These are phyloP conservation scores for Wallacemonas collosoma DNA, from an alignment of 208 protist species.

Conservation along the genomic window DNA sequence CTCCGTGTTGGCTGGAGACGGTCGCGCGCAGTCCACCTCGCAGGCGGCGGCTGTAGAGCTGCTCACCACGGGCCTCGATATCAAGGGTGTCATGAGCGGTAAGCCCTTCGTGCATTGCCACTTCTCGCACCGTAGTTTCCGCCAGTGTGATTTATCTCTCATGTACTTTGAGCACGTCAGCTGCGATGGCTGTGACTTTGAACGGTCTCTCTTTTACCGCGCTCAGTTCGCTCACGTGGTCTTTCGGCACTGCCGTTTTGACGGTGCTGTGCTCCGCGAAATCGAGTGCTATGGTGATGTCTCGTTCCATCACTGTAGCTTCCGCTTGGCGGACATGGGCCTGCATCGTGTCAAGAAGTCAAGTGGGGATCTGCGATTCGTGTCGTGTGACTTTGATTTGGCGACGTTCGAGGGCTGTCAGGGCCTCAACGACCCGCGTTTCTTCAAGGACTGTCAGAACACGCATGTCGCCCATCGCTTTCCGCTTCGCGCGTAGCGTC, in stretches of 20 bases:
- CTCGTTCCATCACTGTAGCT: slow-evolving; percentile 56
- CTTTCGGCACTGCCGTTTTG: slow-evolving; percentile 71
- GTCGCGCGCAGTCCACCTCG: background rate
- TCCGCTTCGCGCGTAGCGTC: slow-evolving; percentile 32
- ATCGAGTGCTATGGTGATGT: slow-evolving; percentile 25
- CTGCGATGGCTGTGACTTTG: slow-evolving; percentile 54
- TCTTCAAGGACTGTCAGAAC: slow-evolving; percentile 59
- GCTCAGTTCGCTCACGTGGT: slow-evolving; percentile 29
- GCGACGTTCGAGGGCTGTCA: slow-evolving; percentile 56
- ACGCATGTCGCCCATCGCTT: slow-evolving; percentile 47
- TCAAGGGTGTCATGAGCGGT: slow-evolving; percentile 61
- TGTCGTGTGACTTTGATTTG: slow-evolving; percentile 72
- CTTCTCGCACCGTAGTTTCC: slow-evolving; percentile 42
- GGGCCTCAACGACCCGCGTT: slow-evolving; percentile 22
- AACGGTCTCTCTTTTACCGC: slow-evolving; percentile 58
- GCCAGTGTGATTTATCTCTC: slow-evolving; percentile 58
- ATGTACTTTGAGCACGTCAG: slow-evolving; percentile 42
- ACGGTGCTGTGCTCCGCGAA: slow-evolving; percentile 34
- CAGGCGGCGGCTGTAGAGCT: slow-evolving; percentile 29
- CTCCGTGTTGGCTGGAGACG: background rate
- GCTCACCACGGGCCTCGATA: slow-evolving; percentile 58
- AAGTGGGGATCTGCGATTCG: slow-evolving; percentile 32
- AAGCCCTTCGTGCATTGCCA: slow-evolving; percentile 28
- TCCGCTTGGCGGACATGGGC: slow-evolving; percentile 54
- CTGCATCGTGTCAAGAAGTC: slow-evolving; percentile 15